Evolutionary conservation across 495 filamentous ascomycete species (phyloP).

Genomic region (Aspergillus heteromorphus): DNA sequence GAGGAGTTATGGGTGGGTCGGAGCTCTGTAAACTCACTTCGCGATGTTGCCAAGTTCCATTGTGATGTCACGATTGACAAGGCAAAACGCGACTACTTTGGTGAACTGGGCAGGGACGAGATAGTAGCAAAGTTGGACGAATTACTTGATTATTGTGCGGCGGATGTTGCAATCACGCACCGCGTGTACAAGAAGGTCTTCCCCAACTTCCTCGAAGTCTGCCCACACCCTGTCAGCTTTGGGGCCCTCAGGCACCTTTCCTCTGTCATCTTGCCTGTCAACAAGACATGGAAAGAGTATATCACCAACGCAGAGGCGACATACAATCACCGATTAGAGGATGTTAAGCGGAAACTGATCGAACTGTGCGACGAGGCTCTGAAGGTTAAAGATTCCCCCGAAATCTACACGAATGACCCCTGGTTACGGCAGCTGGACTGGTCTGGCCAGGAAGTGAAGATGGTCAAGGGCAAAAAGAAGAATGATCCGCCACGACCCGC

Average conservation of each 20-base stretch:
- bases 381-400: slow-evolving; percentile 60
- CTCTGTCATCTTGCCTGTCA: slow-evolving; percentile 84
- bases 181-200: slow-evolving; percentile 89
- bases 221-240: slow-evolving; percentile 96
- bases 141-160: slow-evolving; percentile 90
- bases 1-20: slow-evolving; percentile 93
- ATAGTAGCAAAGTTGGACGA: slow-evolving; percentile 67
- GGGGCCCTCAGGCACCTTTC: slow-evolving; percentile 88
- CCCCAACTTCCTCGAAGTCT: slow-evolving; percentile 77
- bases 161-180: slow-evolving; percentile 89
- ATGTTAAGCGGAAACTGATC: slow-evolving; percentile 66
- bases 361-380: slow-evolving; percentile 70
- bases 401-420: slow-evolving; percentile 67
- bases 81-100: slow-evolving; percentile 78
- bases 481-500: slow-evolving; percentile 69
- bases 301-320: slow-evolving; percentile 75
- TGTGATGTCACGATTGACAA: slow-evolving; percentile 91
- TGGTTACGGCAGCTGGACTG: slow-evolving; percentile 95
- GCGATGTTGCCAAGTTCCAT: slow-evolving; percentile 96
- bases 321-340: slow-evolving; percentile 70
- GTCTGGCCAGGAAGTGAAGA: slow-evolving; percentile 85
- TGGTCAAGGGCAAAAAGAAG: slow-evolving; percentile 88
- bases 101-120: slow-evolving; percentile 67
- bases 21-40: slow-evolving; percentile 90
- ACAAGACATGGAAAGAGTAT: slow-evolving; percentile 82